A percentile compares a stretch with the other conserved stretches of the same genome.
These are phyloP conservation scores for Pseudoperonospora humuli DNA, from an alignment of 352 stramenopile species.

Conservation along the genomic window DNA sequence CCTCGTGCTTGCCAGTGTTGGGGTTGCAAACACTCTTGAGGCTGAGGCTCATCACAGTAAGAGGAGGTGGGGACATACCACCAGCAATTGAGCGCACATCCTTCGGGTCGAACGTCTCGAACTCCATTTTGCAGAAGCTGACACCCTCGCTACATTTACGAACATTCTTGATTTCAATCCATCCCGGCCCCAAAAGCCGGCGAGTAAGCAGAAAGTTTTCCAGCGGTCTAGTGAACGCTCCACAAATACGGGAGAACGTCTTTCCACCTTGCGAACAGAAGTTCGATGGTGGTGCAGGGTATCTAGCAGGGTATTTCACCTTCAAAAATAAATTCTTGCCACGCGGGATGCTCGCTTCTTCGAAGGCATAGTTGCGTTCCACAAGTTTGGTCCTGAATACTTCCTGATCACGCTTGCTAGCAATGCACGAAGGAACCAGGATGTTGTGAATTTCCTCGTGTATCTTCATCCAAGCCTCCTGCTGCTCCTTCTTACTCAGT, in stretches of 20 bases:
- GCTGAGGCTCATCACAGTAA: conserved; percentile 95
- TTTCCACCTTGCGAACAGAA: conserved; percentile 85
- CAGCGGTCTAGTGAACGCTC: conserved; percentile 86
- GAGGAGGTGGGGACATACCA: conserved; percentile 72
- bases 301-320: conserved; percentile 94
- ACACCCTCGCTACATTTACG: conserved; percentile 50
- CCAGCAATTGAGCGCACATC: conserved; percentile 76
- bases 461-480: conserved; percentile 78
- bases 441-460: conserved; percentile 89
- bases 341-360: conserved; percentile 91
- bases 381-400: conserved; percentile 93
- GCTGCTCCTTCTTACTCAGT: conserved; percentile 87
- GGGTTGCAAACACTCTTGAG: conserved; percentile 98
- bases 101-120: conserved; percentile 89
- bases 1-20: conserved; percentile 93
- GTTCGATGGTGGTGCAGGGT: conserved; percentile 73
- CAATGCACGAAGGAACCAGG: conserved; percentile 81
- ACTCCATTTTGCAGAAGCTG: conserved; percentile 94
- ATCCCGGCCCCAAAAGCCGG: conserved; percentile 96
- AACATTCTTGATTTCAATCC: conserved; percentile 93
- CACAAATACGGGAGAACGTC: conserved; percentile 94
- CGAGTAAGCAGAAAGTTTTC: conserved; percentile 98
- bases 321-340: conserved; percentile 96
- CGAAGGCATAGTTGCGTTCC: conserved; percentile 96
- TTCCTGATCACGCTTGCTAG: conserved; percentile 62